Percentiles rank a stretch among this genome's conserved stretches.
These are phyloP conservation scores for Hyaloperonospora brassicae DNA, from an alignment of 352 stramenopile species.

Conservation along the genomic window DNA sequence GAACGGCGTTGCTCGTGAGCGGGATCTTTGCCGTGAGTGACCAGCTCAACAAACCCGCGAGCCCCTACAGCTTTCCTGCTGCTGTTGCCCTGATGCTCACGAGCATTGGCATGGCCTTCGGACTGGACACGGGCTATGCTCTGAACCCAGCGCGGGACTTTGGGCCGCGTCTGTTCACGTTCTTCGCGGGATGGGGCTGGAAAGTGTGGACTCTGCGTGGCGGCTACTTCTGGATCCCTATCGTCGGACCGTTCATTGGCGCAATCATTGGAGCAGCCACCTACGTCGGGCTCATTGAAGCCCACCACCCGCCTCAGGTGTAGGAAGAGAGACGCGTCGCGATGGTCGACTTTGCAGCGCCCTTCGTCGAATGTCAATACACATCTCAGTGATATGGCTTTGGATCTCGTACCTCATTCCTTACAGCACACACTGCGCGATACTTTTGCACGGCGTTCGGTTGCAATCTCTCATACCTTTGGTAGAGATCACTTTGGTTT, in stretches of 20 bases:
- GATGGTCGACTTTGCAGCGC: no score
- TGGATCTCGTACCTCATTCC: no score
- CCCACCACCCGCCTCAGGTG: conserved; percentile 50
- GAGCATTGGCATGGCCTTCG: conserved; percentile 33
- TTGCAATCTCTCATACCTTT: no score
- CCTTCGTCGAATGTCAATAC: no score
- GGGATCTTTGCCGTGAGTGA: conserved; percentile 41
- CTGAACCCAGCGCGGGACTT: conserved; percentile 43
- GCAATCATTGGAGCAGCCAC: conserved; percentile 47
- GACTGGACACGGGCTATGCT: conserved; percentile 33
- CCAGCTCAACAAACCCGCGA: conserved; percentile 38
- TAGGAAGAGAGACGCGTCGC: not conserved
- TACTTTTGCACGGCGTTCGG: no score
- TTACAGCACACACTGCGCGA: no score
- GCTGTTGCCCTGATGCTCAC: conserved; percentile 30
- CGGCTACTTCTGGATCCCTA: conserved; percentile 73
- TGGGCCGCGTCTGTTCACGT: conserved; percentile 39
- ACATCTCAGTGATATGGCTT: no score
- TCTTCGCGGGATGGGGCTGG: conserved; percentile 39
- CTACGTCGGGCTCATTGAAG: conserved; percentile 58
- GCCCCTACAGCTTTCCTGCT: conserved; percentile 29
- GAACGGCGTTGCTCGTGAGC: conserved; percentile 31
- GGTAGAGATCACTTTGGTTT: no score
- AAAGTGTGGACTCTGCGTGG: conserved; percentile 39
- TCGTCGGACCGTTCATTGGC: conserved; percentile 62